These are phyloP conservation scores for Litchi chinensis DNA, from an alignment of 345 rosid genomes.

Conservation along the genomic window DNA sequence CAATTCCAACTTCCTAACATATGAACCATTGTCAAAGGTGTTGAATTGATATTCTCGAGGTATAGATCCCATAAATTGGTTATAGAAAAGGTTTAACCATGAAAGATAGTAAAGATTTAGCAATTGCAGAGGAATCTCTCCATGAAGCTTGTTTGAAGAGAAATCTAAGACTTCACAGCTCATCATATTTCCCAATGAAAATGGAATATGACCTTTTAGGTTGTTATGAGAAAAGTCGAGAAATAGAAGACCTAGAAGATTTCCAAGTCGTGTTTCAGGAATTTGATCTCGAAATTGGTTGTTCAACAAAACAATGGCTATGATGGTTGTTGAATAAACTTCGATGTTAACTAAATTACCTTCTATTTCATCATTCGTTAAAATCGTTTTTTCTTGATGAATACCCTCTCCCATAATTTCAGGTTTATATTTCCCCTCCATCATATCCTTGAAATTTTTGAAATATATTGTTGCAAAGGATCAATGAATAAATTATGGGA, in stretches of 20 bases:
- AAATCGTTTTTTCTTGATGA: no score
- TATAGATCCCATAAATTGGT: neutral
- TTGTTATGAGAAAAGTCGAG: constrained; percentile 1
- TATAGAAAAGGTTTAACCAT: neutral
- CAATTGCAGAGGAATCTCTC: neutral
- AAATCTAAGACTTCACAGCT: neutral
- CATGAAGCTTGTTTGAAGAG: neutral
- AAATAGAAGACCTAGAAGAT: neutral
- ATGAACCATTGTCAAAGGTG: no score
- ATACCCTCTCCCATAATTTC: no score
- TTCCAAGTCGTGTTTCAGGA: neutral
- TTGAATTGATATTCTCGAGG: no score
- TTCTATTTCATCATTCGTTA: no score
- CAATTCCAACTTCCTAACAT: no score
- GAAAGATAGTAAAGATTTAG: neutral
- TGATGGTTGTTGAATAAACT: no score
- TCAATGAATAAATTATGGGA: no score
- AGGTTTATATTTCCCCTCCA: no score
- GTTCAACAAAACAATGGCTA: neutral
- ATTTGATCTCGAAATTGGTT: constrained; percentile 12
- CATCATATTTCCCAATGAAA: neutral
- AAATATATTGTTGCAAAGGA: no score
- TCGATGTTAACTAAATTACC: no score
- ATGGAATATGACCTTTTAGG: neutral
- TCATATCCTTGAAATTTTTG: no score